Evolutionary conservation across 139 green algal species (phyloP).

Genomic region (Raphidocelis subcapitata): DNA sequence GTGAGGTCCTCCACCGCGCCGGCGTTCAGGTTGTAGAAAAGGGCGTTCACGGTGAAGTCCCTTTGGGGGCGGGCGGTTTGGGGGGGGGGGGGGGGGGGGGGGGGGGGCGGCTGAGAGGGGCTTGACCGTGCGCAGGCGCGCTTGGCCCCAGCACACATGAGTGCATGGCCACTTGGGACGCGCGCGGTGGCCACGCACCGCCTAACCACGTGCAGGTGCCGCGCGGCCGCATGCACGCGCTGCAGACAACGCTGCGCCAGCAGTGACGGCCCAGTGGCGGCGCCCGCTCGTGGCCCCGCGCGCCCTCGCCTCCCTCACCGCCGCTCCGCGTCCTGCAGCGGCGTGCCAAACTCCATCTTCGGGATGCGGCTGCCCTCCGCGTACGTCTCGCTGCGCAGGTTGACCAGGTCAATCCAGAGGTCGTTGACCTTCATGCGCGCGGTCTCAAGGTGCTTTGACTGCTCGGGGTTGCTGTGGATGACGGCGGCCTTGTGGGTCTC

Average conservation of each 20-base stretch:
- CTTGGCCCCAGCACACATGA: no score
- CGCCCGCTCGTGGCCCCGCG: no score
- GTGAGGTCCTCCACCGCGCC: conserved; percentile 90
- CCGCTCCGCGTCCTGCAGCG: conserved; percentile 59
- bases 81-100: not conserved
- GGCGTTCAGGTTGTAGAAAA: conserved; percentile 98
- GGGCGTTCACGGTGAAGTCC: conserved; percentile 96
- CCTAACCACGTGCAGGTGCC: no score
- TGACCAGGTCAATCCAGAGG: conserved; percentile 93
- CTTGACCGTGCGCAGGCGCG: no score
- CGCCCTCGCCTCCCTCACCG: not conserved
- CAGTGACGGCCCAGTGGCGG: no score
- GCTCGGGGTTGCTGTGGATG: conserved; percentile 95
- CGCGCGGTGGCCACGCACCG: no score
- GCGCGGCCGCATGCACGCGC: no score
- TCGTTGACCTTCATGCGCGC: conserved; percentile 76
- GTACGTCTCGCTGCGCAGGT: conserved; percentile 94
- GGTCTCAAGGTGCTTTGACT: conserved; percentile 99
- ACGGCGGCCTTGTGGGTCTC: conserved; percentile 64
- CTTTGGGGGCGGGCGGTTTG: conserved; percentile 39
- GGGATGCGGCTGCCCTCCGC: conserved; percentile 84
- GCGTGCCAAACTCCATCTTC: conserved; percentile 86
- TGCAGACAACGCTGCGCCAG: no score
- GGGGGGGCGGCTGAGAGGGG: not conserved
- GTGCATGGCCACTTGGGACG: no score